These are phyloP conservation scores for Tetratostichococcus sp. DNA, from an alignment of 139 green algal species.

Conservation along the genomic window DNA sequence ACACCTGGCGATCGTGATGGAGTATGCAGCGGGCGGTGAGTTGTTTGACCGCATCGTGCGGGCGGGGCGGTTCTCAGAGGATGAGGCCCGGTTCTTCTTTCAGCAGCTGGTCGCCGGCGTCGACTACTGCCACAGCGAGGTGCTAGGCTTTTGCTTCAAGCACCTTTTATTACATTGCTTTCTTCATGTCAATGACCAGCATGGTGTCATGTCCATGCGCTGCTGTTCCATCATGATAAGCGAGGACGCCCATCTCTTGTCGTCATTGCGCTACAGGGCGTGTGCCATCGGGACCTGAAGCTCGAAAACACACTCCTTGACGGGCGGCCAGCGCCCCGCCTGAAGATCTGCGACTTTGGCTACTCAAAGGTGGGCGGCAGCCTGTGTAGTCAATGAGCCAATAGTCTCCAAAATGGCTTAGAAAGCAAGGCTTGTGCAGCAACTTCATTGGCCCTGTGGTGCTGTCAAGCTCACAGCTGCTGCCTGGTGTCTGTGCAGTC, in stretches of 20 bases:
- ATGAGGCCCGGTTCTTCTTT: slow-evolving; percentile 98
- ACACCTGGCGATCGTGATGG: slow-evolving; percentile 79
- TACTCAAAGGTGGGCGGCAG: slow-evolving; percentile 61
- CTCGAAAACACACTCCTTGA: slow-evolving; percentile 98
- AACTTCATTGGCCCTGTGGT: too few relatives aligned
- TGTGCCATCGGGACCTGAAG: slow-evolving; percentile 97
- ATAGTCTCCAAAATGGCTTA: too few relatives aligned
- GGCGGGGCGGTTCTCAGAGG: slow-evolving; percentile 87
- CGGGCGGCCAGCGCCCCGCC: slow-evolving; percentile 61
- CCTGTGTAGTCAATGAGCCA: too few relatives aligned
- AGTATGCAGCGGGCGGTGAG: slow-evolving; percentile 84
- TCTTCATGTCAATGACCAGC: too few relatives aligned
- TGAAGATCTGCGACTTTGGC: slow-evolving; percentile 99
- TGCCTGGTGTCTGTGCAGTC: slow-evolving; percentile 27
- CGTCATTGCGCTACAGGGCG: slow-evolving; percentile 46
- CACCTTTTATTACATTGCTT: too few relatives aligned
- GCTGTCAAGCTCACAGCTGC: too few relatives aligned
- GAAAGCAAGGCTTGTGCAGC: too few relatives aligned
- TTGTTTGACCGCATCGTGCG: slow-evolving; percentile 95
- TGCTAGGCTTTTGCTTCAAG: slow-evolving; percentile 13
- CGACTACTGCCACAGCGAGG: slow-evolving; percentile 86
- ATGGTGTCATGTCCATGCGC: too few relatives aligned
- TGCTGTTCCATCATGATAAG: too few relatives aligned
- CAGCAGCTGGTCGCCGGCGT: slow-evolving; percentile 96
- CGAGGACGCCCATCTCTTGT: too few relatives aligned